phyloP scores from a whole-genome alignment of 495 filamentous ascomycete species.

The Glarea lozoyensis region DNA sequence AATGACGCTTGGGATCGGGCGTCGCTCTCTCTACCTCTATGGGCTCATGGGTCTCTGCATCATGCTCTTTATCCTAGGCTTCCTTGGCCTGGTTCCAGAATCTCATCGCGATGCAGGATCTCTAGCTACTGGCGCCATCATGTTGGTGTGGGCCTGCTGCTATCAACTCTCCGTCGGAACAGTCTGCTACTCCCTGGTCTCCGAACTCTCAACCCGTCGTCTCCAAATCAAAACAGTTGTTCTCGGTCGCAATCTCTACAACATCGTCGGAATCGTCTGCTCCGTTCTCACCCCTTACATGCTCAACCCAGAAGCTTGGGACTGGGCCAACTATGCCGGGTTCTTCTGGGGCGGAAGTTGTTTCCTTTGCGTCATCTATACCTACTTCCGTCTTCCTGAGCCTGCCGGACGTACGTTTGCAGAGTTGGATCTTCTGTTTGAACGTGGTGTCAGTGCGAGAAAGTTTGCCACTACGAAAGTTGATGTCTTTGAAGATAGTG shows the following conservation, averaged over 20 bases:
- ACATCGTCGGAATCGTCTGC: constrained; percentile 59
- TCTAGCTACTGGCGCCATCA: constrained; percentile 60
- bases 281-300: constrained; percentile 67
- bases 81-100: constrained; percentile 56
- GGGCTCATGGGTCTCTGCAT: constrained; percentile 55
- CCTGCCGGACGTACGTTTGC: constrained; percentile 62
- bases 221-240: constrained; percentile 73
- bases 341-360: constrained; percentile 76
- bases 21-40: constrained; percentile 60
- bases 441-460: constrained; percentile 52
- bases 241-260: constrained; percentile 63
- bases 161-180: constrained; percentile 74
- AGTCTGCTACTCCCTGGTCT: constrained; percentile 69
- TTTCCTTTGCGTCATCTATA: constrained; percentile 64
- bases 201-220: constrained; percentile 63
- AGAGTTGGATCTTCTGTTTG: constrained; percentile 67
- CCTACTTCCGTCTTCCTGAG: constrained; percentile 69
- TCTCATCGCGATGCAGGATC: constrained; percentile 42
- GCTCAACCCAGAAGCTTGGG: constrained; percentile 65
- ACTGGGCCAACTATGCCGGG: constrained; percentile 71
- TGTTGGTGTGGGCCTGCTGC: constrained; percentile 63
- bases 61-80: constrained; percentile 66
- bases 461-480: constrained; percentile 59
- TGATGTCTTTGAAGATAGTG: constrained; percentile 55
- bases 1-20: constrained; percentile 61